Evolutionary conservation across 768 basidiomycete species (phyloP), one percentile per base, ranked within the genome.

Genomic region (Pleurotus eryngii): DNA sequence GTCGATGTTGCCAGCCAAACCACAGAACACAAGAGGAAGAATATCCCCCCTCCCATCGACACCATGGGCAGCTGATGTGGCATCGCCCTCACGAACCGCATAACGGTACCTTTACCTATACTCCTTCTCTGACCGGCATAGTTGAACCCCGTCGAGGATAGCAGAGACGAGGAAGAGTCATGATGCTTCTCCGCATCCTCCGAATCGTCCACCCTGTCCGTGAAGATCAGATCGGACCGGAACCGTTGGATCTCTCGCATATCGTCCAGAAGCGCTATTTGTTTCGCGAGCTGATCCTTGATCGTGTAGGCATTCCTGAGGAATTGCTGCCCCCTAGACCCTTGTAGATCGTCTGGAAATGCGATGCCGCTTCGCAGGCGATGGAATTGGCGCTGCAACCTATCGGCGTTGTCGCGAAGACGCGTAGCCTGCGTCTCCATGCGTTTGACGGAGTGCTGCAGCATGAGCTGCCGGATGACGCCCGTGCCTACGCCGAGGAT

Each of bases 1-100:
- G 51, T 39, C 30, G 51, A 39, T 18, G 51, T 42, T 14, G 51
- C 51, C n/a, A 53, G 38, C 51, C 35, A 42, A 15, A 53, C 20
- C 35, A 40, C 51, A 20, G 51, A 53, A 20, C 35, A 39, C 22
- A 53, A 37, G 18, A 53, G 42, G 15, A 53, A 40, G 37, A 51
- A 30, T 17, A 30, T 30, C 35, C 49, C 49, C 15, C 51, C 38
- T 9, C 38, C 35, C 51, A 53, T 53, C 8, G 51, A 38, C 42
- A 51, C 24, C 49, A 40, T 53, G 12, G 51, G 51, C 12, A 53
- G 30, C 22, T 53, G 15, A 37, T 53, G 38, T 12, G 51, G 37
- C 38, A 53, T 15, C 11, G 17, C 39, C 4, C 38, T 20, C 18
- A 53, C 14, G 11, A 53, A 39, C 17, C 3, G 30, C 6, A 30